phyloP scores from a whole-genome alignment of 495 filamentous ascomycete genomes.

The Articulospora tetracladia region DNA sequence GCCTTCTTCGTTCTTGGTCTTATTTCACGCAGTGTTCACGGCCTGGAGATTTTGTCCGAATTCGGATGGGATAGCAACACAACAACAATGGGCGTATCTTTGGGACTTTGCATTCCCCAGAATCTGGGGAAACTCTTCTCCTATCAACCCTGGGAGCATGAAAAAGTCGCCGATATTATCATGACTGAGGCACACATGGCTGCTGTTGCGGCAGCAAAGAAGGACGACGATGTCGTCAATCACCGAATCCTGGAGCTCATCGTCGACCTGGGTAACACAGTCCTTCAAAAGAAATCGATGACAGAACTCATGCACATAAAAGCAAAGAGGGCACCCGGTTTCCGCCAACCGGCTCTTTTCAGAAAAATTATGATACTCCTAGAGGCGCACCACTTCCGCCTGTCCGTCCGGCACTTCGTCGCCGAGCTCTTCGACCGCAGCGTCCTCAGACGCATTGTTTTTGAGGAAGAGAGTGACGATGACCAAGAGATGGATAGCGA shows the following conservation, averaged over 20 bases:
- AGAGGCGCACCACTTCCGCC: slow-evolving; percentile 86
- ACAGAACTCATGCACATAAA: slow-evolving; percentile 63
- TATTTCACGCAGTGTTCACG: slow-evolving; percentile 88
- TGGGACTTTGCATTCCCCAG: slow-evolving; percentile 82
- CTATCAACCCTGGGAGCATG: slow-evolving; percentile 41
- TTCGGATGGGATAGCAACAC: slow-evolving; percentile 90
- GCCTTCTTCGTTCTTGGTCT: slow-evolving; percentile 94
- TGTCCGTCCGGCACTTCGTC: slow-evolving; percentile 79
- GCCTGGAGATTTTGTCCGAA: slow-evolving; percentile 81
- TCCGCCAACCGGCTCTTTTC: slow-evolving; percentile 74
- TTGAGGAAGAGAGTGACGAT: slow-evolving; percentile 42
- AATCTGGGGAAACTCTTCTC: slow-evolving; percentile 76
- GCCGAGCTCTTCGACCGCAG: slow-evolving; percentile 91
- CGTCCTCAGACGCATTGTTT: slow-evolving; percentile 77
- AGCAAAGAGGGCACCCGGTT: slow-evolving; percentile 54
- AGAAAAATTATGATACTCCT: slow-evolving; percentile 77
- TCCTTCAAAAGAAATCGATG: slow-evolving; percentile 73
- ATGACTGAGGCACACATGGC: slow-evolving; percentile 35
- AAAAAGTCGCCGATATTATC: slow-evolving; percentile 36
- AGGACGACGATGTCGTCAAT: slow-evolving; percentile 63
- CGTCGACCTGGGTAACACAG: slow-evolving; percentile 83
- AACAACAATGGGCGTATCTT: slow-evolving; percentile 73
- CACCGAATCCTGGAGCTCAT: slow-evolving; percentile 74
- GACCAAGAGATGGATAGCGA: slow-evolving; percentile 20
- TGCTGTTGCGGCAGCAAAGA: slow-evolving; percentile 34